Evolutionary conservation across 176 grass and related monocot genomes (phyloP).

Genomic region (Urochloa ruziziensis): DNA sequence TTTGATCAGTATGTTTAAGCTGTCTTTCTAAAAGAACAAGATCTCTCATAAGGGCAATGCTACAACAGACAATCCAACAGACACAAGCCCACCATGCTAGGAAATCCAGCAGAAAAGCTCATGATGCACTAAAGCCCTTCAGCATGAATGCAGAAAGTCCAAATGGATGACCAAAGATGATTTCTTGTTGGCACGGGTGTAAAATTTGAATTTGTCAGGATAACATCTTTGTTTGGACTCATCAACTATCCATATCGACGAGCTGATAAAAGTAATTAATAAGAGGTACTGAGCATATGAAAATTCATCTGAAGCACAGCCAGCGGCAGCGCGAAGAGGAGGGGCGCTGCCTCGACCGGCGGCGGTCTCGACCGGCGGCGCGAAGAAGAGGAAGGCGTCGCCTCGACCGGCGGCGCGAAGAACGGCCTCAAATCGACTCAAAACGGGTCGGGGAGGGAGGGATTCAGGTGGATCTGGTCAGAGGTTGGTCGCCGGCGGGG

Average conservation of each 20-base stretch:
- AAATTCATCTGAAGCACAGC: conserved; percentile 4
- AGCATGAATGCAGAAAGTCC: background rate
- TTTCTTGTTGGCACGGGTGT: background rate
- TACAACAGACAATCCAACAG: background rate
- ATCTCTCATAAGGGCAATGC: background rate
- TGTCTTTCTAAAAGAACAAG: background rate
- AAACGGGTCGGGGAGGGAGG: too few species aligned
- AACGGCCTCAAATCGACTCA: too few species aligned
- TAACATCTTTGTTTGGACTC: background rate
- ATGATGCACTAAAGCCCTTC: background rate
- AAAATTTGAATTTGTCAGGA: background rate
- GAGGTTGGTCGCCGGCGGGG: too few species aligned
- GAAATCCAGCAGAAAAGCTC: conserved; percentile 18
- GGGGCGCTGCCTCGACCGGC: too few species aligned
- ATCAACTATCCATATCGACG: background rate
- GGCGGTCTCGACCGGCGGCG: too few species aligned
- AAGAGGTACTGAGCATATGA: background rate
- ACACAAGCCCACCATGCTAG: background rate
- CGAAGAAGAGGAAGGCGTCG: too few species aligned
- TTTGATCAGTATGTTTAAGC: conserved; percentile 6
- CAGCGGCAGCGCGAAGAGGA: too few species aligned
- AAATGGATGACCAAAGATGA: background rate
- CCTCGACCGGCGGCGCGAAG: too few species aligned
- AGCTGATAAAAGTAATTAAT: conserved; percentile 10
- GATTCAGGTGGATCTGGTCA: too few species aligned